phyloP scores from a whole-genome alignment of 352 stramenopile genomes.

The Phytophthora ohioensis region DNA sequence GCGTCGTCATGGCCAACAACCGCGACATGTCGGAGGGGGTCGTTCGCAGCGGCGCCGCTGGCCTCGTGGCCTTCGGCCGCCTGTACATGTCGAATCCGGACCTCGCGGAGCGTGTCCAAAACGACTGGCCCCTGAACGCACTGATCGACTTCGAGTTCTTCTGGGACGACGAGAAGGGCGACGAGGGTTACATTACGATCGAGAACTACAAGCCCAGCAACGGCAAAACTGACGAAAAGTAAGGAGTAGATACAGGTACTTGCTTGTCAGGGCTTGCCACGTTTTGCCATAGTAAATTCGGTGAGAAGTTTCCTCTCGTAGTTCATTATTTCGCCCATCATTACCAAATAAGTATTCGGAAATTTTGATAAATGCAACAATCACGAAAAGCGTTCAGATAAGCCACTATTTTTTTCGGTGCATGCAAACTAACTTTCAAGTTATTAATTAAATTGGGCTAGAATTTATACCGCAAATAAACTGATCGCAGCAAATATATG shows the following conservation, averaged over 20 bases:
- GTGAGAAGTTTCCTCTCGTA: too few species aligned
- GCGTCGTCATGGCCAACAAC: constrained; percentile 23
- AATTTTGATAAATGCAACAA: too few species aligned
- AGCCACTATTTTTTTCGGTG: too few species aligned
- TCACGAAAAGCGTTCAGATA: too few species aligned
- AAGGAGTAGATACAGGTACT: not conserved
- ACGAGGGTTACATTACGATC: constrained; percentile 25
- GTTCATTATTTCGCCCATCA: too few species aligned
- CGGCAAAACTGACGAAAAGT: not conserved
- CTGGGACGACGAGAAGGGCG: constrained; percentile 12
- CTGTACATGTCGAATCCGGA: constrained; percentile 26
- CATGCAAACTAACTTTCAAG: too few species aligned
- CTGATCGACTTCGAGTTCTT: constrained; percentile 24
- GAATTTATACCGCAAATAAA: too few species aligned
- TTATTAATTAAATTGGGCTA: too few species aligned
- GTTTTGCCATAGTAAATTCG: too few species aligned
- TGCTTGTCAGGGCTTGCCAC: too few species aligned
- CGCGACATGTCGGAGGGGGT: constrained; percentile 17
- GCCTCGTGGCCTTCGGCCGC: constrained; percentile 21
- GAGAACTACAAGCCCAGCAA: constrained; percentile 15
- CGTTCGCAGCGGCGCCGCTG: constrained; percentile 12
- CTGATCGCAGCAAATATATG: too few species aligned
- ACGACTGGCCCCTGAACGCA: constrained; percentile 23
- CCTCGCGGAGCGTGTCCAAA: constrained; percentile 19
- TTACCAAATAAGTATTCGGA: too few species aligned